Base-by-base conservation (phyloP, 805 yeast genomes). In the Komagataella pastoris region DNA sequence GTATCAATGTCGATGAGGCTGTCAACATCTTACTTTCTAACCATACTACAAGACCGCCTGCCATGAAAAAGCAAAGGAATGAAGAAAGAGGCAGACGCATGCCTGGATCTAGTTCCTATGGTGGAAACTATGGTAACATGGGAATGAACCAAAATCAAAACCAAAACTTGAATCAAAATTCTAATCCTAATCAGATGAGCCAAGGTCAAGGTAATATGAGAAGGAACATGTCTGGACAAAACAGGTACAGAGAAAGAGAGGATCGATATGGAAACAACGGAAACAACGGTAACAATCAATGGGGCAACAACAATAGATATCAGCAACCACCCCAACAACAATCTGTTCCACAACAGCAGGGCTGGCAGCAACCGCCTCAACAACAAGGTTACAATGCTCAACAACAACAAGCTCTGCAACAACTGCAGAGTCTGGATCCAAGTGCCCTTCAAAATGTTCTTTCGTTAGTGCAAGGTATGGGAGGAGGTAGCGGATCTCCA, bases 1-100 rank as follows among this genome's bases (percentile, higher is more conserved):
- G 78, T 48, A 72, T 88, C n/a, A 80, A 81, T 3, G 68, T 80
- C 7, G 78, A 79, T 44, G 83, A 79, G 47, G 90, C 90, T 0
- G 75, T 83, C 12, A 80, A 79, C 49, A 65, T 85, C 18, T 56
- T 83, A 14, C 49, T 58, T 40, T 58, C 62, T n/a, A 58, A 65
- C 3, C 72, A 70, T 52, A 75, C 74, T 3, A 76, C 72, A 53
- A 61, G 59, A 44, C 58, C 55, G 23, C 60, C 59, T 18, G 36
- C 57, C 7, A n/a, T 47, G 36, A 48, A 51, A n/a, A 50, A 53
- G 48, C 47, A 49, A 44, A 43, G 52, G 40, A 47, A 43, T 7
- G 49, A 53, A 46, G 51, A 52, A 43, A 46, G 47, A 47, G 50
- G 46, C 51, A 49, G 50, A 24, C 51, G 50, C 19, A 51, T 50